These are phyloP conservation scores for Aquilaria agallochum DNA, from an alignment of 441 rosid species.

Conservation along the genomic window DNA sequence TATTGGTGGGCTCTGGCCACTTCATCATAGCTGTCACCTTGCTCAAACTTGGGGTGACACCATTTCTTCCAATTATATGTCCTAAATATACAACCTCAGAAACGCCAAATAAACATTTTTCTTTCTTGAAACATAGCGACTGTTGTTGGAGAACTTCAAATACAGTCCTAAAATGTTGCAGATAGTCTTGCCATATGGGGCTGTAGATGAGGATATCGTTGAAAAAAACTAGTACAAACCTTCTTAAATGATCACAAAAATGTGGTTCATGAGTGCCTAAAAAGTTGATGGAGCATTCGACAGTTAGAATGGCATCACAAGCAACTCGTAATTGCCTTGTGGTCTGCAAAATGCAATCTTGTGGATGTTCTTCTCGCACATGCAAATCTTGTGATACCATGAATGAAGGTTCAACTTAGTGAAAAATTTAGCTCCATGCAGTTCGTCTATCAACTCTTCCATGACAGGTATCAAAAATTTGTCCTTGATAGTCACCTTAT, in stretches of 20 bases:
- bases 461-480: background rate
- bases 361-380: background rate
- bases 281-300: background rate
- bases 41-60: background rate
- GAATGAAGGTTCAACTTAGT: background rate
- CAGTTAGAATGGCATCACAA: background rate
- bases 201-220: background rate
- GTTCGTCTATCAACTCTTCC: background rate
- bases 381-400: background rate
- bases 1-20: background rate
- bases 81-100: background rate
- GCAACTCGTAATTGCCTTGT: background rate
- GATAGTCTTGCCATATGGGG: background rate
- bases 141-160: background rate
- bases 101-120: too few relatives aligned
- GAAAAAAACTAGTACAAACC: background rate
- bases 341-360: background rate
- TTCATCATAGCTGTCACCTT: background rate
- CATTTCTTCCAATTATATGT: background rate
- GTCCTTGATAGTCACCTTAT: background rate
- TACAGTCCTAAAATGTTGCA: background rate
- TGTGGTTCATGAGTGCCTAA: background rate
- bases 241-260: background rate
- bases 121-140: too few relatives aligned
- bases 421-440: background rate